Evolutionary conservation across 192 early-diverging fungal species (phyloP), one percentile per base, ranked within the genome.

Genomic region (Coemansia sp.): DNA sequence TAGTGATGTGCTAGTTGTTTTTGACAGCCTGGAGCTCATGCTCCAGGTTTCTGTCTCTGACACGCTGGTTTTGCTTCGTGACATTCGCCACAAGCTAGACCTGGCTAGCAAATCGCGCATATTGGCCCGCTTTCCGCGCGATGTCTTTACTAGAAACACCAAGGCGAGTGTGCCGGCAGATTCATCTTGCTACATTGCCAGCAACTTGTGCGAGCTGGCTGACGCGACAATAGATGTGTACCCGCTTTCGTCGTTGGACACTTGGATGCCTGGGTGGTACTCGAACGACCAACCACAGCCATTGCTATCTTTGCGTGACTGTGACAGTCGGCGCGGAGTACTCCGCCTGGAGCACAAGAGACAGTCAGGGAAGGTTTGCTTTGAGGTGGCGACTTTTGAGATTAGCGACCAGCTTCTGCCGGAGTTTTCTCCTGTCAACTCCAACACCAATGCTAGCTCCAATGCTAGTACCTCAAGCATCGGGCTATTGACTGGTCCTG

Each of bases 201-300:
- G 60, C 58, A 12, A 36, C 4, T n/a, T 72, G 37, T 38, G 70
- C 11, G 57, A 72, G 32, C 46, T 72, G 34, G 72, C 80, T 0
- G 80, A 83, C 45, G 80, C 75, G 3, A 27, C 65, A 15, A 62
- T 83, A 12, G 80, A 83, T 39, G 69, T 75, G 19, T 44, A 77
- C 45, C 72, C 68, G 5, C 62, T 75, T 19, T 67, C 69, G 31
- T 58, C 62, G 17, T 63, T 83, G 51, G 57, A 62, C 11, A 71
- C 71, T 12, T 83, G 80, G 80, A 75, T 77, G 75, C 80, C 80
- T 17, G 80, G 80, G 3, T 83, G 80, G 80, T 83, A 77, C 57
- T 83, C 80, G 32, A 70, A 83, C 32, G 75, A 69, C 5, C 59
- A 53, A 25, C 12, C 59, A 2, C 32, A 11, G 27, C 69, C 80